Conservation (phyloP, 1,139 yeast genomes). For the Starmera stellimalicola region DNA sequence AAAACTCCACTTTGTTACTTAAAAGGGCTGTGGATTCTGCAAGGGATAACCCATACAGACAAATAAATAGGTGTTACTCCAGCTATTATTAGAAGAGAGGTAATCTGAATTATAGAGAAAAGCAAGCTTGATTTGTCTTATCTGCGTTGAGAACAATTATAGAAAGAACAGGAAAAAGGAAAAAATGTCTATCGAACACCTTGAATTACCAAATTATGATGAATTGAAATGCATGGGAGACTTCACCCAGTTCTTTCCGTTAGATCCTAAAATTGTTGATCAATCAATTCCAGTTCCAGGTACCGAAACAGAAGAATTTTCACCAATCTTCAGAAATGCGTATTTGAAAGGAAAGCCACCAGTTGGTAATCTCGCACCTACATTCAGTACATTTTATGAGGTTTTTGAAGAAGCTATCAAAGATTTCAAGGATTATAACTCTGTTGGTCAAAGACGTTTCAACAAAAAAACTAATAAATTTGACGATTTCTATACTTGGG, state of each 20-base stretch:
- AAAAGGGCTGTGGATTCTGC: no score
- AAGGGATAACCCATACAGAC: no score
- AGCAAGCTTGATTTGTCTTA: no score
- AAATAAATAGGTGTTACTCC: no score
- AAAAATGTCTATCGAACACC: no score
- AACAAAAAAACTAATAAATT: slow-evolving; percentile 8
- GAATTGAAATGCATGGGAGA: slow-evolving; percentile 3
- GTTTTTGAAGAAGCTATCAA: slow-evolving; percentile 27
- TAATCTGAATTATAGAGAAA: no score
- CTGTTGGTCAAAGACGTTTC: slow-evolving; percentile 27
- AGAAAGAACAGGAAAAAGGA: no score
- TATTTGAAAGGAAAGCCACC: slow-evolving; percentile 20
- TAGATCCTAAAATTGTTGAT: slow-evolving; percentile 11
- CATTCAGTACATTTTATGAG: slow-evolving; percentile 31
- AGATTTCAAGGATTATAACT: slow-evolving; percentile 19
- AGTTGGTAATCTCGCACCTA: slow-evolving; percentile 28
- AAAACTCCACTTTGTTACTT: no score
- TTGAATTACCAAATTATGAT: slow-evolving; percentile 5
- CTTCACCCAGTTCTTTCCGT: slow-evolving; percentile 8
- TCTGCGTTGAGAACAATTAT: no score
- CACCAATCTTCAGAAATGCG: slow-evolving; percentile 35
- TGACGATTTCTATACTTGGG: slow-evolving; percentile 17
- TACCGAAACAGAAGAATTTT: slow-evolving; percentile 26
- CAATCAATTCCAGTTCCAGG: slow-evolving; percentile 15
- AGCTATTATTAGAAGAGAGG: no score